phyloP scores from a whole-genome alignment of 2,329 filamentous ascomycete genomes.

The Fusarium scirpi region DNA sequence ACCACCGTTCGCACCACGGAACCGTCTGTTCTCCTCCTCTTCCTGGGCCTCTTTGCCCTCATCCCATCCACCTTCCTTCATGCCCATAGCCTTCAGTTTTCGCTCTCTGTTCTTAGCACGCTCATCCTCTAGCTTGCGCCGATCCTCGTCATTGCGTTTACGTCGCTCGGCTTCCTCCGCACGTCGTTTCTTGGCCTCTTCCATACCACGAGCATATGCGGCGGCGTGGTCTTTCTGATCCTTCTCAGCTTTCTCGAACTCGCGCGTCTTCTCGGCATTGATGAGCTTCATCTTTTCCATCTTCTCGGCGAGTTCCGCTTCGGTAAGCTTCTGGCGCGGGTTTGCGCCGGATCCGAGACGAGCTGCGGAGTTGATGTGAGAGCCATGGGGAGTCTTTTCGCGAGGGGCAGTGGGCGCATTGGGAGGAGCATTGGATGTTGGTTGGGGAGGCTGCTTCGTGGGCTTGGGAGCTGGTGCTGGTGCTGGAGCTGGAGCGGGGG shows the following conservation, averaged over 20 bases:
- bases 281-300: conserved; percentile 72
- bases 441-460: conserved; percentile 35
- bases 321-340: conserved; percentile 70
- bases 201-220: conserved; percentile 66
- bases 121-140: conserved; percentile 67
- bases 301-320: conserved; percentile 68
- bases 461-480: conserved; percentile 22
- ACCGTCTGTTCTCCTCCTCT: conserved; percentile 57
- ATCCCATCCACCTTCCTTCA: conserved; percentile 69
- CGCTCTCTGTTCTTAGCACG: conserved; percentile 70
- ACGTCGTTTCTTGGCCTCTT: conserved; percentile 65
- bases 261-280: conserved; percentile 68
- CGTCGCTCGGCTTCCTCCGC: conserved; percentile 66
- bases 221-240: conserved; percentile 68
- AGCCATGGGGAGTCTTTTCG: conserved; percentile 41
- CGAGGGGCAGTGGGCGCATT: conserved; percentile 50
- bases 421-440: conserved; percentile 45
- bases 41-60: conserved; percentile 64
- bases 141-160: conserved; percentile 64
- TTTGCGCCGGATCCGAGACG: conserved; percentile 68
- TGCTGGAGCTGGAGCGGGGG: conserved; percentile 1
- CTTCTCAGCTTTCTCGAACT: conserved; percentile 68
- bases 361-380: conserved; percentile 52
- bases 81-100: conserved; percentile 69
- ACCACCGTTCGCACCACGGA: conserved; percentile 58